Base-by-base conservation (phyloP, 768 basidiomycete species). In the Erythrobasidium yunnanense region DNA sequence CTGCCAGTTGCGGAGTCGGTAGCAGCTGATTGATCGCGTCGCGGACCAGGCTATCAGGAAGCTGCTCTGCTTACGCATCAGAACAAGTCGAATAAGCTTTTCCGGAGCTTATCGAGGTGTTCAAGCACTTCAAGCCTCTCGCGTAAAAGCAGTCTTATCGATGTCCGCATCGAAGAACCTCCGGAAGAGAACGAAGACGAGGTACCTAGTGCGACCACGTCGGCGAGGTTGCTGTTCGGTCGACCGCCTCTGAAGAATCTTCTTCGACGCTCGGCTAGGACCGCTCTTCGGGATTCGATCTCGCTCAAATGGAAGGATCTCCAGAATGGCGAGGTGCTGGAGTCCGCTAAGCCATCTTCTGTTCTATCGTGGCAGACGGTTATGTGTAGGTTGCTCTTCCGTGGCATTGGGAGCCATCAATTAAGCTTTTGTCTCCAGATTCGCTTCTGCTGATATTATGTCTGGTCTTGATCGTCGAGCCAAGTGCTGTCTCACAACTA, bases 161-260 rank as follows among this genome's bases (percentile, higher is more conserved):
- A 63, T 23, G 60, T 63, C 4, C 32, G 42, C 20, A 51, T 30
- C 8, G 60, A 63, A 51, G 60, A 63, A n/a, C 60, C 60, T 58
- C 5, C 45, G 5, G 49, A 49, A 7, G 32, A 51, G n/a, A 22
- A 49, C n/a, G 46, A 51, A 17, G 60, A 11, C 7, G 23, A 18
- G 20, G 3, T 2, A 30, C 18, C 46, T 32, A 18, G 30, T 18
- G 45, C 45, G 3, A 11, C 46, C 29, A 15, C 60, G 42, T 63
- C 60, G 1, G 6, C 60, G 7, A 2, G 47, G 17, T 32, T 63
- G 7, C 30, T 63, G 6, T 63, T 63, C 27, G 60, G 60, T 2
- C 45, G 60, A 2, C 60, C 60, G 46, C 60, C 60, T 6, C n/a
- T 63, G 6, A 63, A 51, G 49, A 30, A 25, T 7, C 60, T 63